Base-by-base conservation (phyloP, 2,329 filamentous ascomycete genomes). In the Fusarium sp. region DNA sequence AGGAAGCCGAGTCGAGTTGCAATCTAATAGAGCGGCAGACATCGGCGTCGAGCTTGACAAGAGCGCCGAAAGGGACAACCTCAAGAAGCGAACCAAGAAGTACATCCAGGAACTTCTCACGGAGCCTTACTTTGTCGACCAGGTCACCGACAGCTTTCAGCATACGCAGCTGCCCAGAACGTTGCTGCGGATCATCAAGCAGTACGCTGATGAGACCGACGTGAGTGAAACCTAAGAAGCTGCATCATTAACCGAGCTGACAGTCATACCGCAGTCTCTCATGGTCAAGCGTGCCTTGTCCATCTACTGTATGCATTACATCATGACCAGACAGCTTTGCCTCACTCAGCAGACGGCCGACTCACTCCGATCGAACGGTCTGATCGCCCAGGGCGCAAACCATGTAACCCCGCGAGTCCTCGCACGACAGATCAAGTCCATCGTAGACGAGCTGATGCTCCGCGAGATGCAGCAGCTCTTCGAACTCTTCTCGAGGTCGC, bases 281-380 rank as follows among this genome's bases (percentile, higher is more conserved):
- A 83, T 86, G 68, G 84, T 85, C 40, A 81, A 80, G 69, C 78
- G 79, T 35, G 83, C 84, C 1, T 76, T 87, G 19, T 78, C 78
- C 34, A 81, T 86, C 45, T 85, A 85, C 71, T 80, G 80, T 39
- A 83, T 83, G 78, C 82, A 87, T 68, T 86, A 85, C 70, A 76
- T 85, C 59, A 80, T 86, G 74, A 81, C 81, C 6, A 79, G 81
- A 5, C 84, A 86, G 64, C 76, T 87, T 22, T 82, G 79, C 70
- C 74, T 86, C 31, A 85, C 83, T 8, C 70, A 70, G 7, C 70
- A 74, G 38, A 81, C 79, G 26, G 72, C 85, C 34, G 65, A 73
- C 57, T 72, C 73, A 6, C 75, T 85, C 22, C 72, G 74, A 34
- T 63, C 75, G 13, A 79, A 77, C 3, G 78, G 77, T 5, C 72